Evolutionary conservation across 2,329 filamentous ascomycete species (phyloP), one percentile per base, ranked within the genome.

Genomic region (Myrmaecium sp.): DNA sequence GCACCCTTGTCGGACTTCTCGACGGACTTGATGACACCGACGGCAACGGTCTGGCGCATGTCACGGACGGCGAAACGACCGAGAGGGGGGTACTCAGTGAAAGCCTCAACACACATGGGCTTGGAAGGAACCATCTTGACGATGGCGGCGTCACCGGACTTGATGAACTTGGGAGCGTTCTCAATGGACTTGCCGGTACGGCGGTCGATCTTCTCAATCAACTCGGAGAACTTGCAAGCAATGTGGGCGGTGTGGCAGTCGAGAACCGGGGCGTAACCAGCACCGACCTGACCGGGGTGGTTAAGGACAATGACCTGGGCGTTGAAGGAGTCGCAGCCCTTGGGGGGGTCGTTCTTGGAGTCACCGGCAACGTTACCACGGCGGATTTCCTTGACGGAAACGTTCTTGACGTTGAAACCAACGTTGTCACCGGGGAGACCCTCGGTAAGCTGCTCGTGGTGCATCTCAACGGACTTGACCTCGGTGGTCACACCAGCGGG

Each of bases 371-470:
- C 89, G 77, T 98, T 95, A 58, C 89, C 89, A 92, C 89, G 89
- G 66, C 89, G 89, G 58, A 98, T 93, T 63, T 98, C 89, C 84
- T 98, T 98, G 69, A 98, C 89, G 64, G 89, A 95, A 55, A 98
- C 89, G 89, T 98, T 98, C 84, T 98, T 98, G 69, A 98, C 86
- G 81, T 98, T 98, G 84, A 98, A 98, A 53, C 89, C 89, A 62
- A 98, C 89, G 73, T 98, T 98, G 81, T 98, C 89, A 76, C 89
- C 89, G 56, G 89, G 89, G 44, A 80, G 56, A 80, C 89, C 89
- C 74, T 93, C 77, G 43, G 59, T 37, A 49, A 98, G 84, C 78
- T 94, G 84, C 73, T 94, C 82, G 83, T 95, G 86, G 76, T 94
- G 86, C 89, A 98, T 98, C 73, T 98, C 89, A 54, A 98, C 89